These are phyloP conservation scores for Teratosphaeria destructans DNA, from an alignment of 2,329 filamentous ascomycete species.

Conservation along the genomic window DNA sequence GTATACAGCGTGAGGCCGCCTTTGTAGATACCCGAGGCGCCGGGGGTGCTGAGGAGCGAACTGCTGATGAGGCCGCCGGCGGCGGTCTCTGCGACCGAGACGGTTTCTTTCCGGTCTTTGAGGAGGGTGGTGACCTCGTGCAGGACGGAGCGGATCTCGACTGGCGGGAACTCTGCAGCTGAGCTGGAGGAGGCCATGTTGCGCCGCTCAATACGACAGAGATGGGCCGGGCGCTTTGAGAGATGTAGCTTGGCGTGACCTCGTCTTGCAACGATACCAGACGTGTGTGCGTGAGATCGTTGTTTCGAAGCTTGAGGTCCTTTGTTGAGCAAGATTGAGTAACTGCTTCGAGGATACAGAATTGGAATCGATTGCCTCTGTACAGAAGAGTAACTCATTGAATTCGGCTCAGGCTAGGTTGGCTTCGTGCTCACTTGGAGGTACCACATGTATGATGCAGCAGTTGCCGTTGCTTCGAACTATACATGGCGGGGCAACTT, in stretches of 20 bases:
- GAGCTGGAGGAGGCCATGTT: background rate
- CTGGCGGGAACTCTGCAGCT: slow-evolving; percentile 29
- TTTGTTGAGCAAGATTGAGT: background rate
- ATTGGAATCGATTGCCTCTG: background rate
- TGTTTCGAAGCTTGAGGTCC: background rate
- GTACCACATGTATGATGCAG: too few species aligned
- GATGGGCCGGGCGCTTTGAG: too few species aligned
- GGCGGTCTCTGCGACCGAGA: slow-evolving; percentile 54
- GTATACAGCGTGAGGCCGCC: slow-evolving; percentile 56
- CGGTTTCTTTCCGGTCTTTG: slow-evolving; percentile 44
- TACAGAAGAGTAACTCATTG: background rate
- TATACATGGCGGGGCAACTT: too few species aligned
- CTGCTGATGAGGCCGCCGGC: slow-evolving; percentile 53
- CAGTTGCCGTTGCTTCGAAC: too few species aligned
- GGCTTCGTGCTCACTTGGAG: too few species aligned
- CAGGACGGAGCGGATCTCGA: slow-evolving; percentile 33
- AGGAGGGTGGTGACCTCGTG: slow-evolving; percentile 44
- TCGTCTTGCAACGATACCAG: background rate
- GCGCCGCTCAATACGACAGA: background rate
- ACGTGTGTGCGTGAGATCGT: background rate
- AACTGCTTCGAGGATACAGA: background rate
- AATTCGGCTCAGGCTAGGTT: background rate
- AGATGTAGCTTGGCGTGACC: background rate
- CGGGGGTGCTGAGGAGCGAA: slow-evolving; percentile 47
- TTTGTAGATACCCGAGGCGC: slow-evolving; percentile 48